These are phyloP conservation scores for Cordyceps pruinosa DNA, from an alignment of 2,329 filamentous ascomycete species.

Conservation along the genomic window DNA sequence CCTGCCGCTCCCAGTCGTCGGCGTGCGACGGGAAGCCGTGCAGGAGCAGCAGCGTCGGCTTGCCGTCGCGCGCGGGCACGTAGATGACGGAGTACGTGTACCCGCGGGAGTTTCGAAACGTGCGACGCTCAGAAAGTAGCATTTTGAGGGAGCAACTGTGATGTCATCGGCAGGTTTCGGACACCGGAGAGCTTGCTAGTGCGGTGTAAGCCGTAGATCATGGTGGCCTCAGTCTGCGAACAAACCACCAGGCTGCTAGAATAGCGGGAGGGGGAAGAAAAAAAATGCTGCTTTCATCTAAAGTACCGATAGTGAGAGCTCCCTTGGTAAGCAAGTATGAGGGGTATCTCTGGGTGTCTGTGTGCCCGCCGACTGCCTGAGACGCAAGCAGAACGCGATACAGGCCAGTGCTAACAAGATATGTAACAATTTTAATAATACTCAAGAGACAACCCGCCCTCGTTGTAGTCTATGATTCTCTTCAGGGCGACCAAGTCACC, in stretches of 20 bases:
- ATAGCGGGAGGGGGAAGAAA: too few species aligned
- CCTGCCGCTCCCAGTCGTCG: conserved; percentile 36
- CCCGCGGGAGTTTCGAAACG: conserved; percentile 16
- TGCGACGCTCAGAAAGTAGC: background rate
- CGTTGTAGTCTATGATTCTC: background rate
- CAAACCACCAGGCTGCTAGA: background rate
- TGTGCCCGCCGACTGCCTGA: too few species aligned
- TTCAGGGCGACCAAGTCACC: background rate
- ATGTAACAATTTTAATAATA: background rate
- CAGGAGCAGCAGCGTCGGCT: conserved; percentile 36
- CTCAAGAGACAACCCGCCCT: background rate
- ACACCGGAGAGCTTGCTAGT: background rate
- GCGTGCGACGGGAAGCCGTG: conserved; percentile 43
- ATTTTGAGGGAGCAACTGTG: background rate
- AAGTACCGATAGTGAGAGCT: background rate
- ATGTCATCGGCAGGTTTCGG: background rate
- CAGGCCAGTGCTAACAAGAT: too few species aligned
- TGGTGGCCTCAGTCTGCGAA: background rate
- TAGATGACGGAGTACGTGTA: conserved; percentile 27
- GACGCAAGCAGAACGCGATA: too few species aligned
- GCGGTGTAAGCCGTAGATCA: background rate
- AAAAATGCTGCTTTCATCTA: too few species aligned
- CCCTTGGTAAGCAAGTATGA: background rate
- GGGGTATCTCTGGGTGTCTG: too few species aligned
- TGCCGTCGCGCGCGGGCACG: conserved; percentile 14